Percentiles rank a stretch among this genome's conserved stretches.
These are phyloP conservation scores for Craterostigma plantagineum DNA, from an alignment of 257 asterid genomes.

Conservation along the genomic window DNA sequence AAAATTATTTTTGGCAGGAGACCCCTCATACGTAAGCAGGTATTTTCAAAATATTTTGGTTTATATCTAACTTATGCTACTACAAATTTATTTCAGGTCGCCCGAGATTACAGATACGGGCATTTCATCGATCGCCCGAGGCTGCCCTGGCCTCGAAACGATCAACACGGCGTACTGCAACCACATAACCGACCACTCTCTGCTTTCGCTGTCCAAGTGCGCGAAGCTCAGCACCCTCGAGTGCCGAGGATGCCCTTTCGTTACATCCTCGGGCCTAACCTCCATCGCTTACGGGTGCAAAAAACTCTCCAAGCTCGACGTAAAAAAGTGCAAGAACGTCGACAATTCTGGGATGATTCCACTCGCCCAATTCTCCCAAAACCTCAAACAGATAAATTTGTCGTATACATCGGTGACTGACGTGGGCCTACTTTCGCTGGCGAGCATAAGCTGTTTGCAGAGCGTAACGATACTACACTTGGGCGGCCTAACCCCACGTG, in stretches of 20 bases:
- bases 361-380: slow-evolving; percentile 57
- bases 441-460: slow-evolving; percentile 67
- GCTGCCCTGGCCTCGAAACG: slow-evolving; percentile 60
- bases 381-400: slow-evolving; percentile 83
- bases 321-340: slow-evolving; percentile 51
- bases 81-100: slow-evolving; percentile 27
- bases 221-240: slow-evolving; percentile 47
- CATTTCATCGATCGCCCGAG: slow-evolving; percentile 40
- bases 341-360: slow-evolving; percentile 68
- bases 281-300: slow-evolving; percentile 64
- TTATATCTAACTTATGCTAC: neutral
- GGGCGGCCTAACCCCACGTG: slow-evolving; percentile 44
- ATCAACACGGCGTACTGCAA: slow-evolving; percentile 56
- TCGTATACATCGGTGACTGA: slow-evolving; percentile 70
- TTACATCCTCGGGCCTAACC: slow-evolving; percentile 54
- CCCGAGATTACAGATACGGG: slow-evolving; percentile 55
- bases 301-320: slow-evolving; percentile 53
- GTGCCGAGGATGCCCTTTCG: slow-evolving; percentile 60
- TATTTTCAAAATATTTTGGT: no score
- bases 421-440: slow-evolving; percentile 62
- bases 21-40: no score
- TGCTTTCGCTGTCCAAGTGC: slow-evolving; percentile 58
- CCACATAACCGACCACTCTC: slow-evolving; percentile 37
- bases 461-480: slow-evolving; percentile 48
- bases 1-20: no score